Evolutionary conservation across 768 basidiomycete genomes (phyloP).

Genomic region (Hemileccinum impolitum): DNA sequence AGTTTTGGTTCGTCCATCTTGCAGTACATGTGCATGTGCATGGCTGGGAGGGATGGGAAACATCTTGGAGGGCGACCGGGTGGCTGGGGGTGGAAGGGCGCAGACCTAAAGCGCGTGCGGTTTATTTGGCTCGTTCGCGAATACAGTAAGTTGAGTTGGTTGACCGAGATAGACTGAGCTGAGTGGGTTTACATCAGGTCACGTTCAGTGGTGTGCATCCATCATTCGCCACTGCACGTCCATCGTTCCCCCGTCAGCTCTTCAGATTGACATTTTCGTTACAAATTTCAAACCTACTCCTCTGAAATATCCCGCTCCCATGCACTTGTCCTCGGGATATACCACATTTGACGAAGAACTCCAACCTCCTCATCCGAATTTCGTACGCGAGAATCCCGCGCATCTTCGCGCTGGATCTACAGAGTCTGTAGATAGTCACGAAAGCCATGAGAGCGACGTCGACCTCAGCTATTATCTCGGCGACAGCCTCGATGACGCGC

Average conservation of each 20-base stretch:
- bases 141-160: conserved; percentile 49
- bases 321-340: conserved; percentile 5
- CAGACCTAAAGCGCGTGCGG: conserved; percentile 52
- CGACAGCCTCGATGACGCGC: conserved; percentile 30
- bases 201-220: conserved; percentile 75
- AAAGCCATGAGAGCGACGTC: conserved; percentile 33
- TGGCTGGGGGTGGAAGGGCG: conserved; percentile 40
- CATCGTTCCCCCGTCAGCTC: conserved; percentile 43
- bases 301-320: conserved; percentile 6
- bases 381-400: conserved; percentile 10
- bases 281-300: conserved; percentile 48
- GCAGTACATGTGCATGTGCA: conserved; percentile 56
- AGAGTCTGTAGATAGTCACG: conserved; percentile 31
- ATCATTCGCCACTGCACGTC: conserved; percentile 59
- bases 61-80: conserved; percentile 45
- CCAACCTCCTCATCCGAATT: conserved; percentile 35
- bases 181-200: conserved; percentile 40
- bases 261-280: conserved; percentile 74
- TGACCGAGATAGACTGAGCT: not conserved
- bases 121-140: conserved; percentile 80
- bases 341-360: conserved; percentile 23
- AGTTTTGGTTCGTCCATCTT: conserved; percentile 66
- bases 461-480: conserved; percentile 44
- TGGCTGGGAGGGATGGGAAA: conserved; percentile 53
- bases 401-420: conserved; percentile 14